A percentile compares a stretch with the other conserved stretches of the same genome.
Conservation (phyloP, 352 stramenopile genomes). For the Thalassiosira sp. region DNA sequence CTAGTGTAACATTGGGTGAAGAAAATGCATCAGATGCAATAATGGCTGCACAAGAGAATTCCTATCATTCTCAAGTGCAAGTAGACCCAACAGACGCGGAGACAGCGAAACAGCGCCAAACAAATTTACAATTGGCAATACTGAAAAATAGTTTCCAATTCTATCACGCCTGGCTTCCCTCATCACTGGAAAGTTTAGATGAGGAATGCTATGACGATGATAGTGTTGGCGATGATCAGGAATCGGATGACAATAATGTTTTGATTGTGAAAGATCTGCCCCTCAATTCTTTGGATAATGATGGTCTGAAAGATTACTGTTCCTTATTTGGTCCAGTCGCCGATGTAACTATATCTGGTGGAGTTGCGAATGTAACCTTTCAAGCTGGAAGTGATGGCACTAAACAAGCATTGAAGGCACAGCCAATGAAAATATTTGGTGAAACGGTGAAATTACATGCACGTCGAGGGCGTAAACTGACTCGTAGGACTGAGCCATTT, state of each 20-base stretch:
- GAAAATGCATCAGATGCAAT: no score
- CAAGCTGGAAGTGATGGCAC: slow-evolving; percentile 20
- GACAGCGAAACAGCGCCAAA: background rate
- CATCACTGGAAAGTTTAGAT: slow-evolving; percentile 32
- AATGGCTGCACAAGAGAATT: no score
- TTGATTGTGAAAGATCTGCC: slow-evolving; percentile 11
- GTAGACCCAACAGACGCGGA: no score
- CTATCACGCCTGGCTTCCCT: slow-evolving; percentile 39
- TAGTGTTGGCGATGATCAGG: background rate
- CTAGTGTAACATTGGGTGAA: no score
- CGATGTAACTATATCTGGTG: background rate
- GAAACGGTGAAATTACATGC: background rate
- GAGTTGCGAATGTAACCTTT: slow-evolving; percentile 11
- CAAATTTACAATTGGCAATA: slow-evolving; percentile 11
- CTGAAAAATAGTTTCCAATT: slow-evolving; percentile 38
- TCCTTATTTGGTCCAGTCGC: slow-evolving; percentile 25
- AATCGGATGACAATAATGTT: slow-evolving; percentile 5
- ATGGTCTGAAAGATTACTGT: slow-evolving; percentile 23
- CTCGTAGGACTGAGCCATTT: background rate
- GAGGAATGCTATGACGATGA: slow-evolving; percentile 17
- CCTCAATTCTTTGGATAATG: background rate
- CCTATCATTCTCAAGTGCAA: no score
- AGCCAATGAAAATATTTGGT: slow-evolving; percentile 33
- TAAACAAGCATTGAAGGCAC: slow-evolving; percentile 4
- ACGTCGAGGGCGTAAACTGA: background rate